phyloP scores from a whole-genome alignment of 306 rosid species.

The Casuarina glauca region DNA sequence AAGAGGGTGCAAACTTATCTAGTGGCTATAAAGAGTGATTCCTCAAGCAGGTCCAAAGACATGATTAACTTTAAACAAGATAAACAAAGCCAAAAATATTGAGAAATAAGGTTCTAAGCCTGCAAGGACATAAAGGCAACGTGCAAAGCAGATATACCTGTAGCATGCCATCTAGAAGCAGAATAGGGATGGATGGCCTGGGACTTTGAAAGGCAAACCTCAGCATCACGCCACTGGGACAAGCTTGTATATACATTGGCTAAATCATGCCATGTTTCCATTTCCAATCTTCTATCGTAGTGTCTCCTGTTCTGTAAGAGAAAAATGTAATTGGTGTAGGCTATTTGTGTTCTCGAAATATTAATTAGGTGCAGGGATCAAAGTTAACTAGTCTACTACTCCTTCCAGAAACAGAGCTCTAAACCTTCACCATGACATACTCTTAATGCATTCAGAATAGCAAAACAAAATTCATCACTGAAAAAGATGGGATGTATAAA shows the following conservation, averaged over 20 bases:
- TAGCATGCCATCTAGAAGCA: conserved; percentile 82
- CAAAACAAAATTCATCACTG: not conserved
- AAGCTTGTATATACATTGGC: conserved; percentile 64
- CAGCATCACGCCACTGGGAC: conserved; percentile 86
- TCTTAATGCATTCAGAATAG: not conserved
- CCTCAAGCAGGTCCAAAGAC: not conserved
- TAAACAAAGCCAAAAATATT: not conserved
- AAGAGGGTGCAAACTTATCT: not conserved
- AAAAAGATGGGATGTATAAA: not conserved
- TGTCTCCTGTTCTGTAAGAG: conserved; percentile 51
- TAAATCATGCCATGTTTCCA: conserved; percentile 91
- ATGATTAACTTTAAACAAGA: not conserved
- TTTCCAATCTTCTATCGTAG: conserved; percentile 66
- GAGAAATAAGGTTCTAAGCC: conserved; percentile 6
- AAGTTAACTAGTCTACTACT: not conserved
- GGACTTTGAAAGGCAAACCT: conserved; percentile 80
- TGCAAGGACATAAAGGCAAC: not conserved
- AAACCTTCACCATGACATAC: not conserved
- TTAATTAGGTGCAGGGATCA: not conserved
- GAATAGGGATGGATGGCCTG: conserved; percentile 76
- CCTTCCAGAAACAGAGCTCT: not conserved
- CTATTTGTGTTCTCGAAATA: not conserved
- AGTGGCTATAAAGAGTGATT: not conserved
- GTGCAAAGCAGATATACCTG: conserved; percentile 45
- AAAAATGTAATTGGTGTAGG: conserved; percentile 16